A percentile compares a stretch with the other conserved stretches of the same genome.
Conservation (phyloP, 495 filamentous ascomycete genomes). For the Penicillium dipodomyicola region DNA sequence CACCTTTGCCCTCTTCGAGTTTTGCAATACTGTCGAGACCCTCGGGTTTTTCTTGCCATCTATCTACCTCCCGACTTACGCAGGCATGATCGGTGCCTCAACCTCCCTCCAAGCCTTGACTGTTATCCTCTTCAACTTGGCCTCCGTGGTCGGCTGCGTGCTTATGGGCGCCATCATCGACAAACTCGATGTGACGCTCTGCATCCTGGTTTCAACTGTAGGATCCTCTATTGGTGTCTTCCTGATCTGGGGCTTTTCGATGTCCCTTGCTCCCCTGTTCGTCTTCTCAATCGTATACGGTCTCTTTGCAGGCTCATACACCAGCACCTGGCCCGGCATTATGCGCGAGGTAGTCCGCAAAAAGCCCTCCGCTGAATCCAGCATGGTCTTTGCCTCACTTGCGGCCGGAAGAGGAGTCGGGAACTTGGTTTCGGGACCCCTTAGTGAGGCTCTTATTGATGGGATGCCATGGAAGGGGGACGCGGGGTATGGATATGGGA, state of each 20-base stretch:
- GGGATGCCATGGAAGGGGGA: constrained; percentile 7
- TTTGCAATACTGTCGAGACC: constrained; percentile 52
- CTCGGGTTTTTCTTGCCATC: constrained; percentile 60
- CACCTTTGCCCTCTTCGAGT: constrained; percentile 50
- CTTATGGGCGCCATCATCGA: constrained; percentile 56
- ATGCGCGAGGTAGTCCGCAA: constrained; percentile 47
- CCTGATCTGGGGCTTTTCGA: constrained; percentile 61
- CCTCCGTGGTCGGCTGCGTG: constrained; percentile 52
- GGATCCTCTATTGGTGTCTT: constrained; percentile 57
- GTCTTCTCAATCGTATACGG: constrained; percentile 62
- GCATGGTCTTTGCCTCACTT: constrained; percentile 56
- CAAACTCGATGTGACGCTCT: constrained; percentile 52
- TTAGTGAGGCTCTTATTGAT: constrained; percentile 53
- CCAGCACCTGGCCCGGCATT: constrained; percentile 55
- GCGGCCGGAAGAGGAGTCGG: constrained; percentile 61
- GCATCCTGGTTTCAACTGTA: constrained; percentile 51
- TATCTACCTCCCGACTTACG: constrained; percentile 59
- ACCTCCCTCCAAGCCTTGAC: constrained; percentile 27
- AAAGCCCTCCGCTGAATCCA: constrained; percentile 39
- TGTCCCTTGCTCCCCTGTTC: constrained; percentile 50
- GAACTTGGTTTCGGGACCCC: constrained; percentile 51
- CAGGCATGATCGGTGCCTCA: constrained; percentile 36
- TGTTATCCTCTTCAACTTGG: constrained; percentile 50
- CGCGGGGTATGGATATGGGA: constrained; percentile 33
- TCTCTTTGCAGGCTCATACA: constrained; percentile 52